These are phyloP conservation scores for Pelargonium nanum DNA, from an alignment of 345 rosid species.

Conservation along the genomic window DNA sequence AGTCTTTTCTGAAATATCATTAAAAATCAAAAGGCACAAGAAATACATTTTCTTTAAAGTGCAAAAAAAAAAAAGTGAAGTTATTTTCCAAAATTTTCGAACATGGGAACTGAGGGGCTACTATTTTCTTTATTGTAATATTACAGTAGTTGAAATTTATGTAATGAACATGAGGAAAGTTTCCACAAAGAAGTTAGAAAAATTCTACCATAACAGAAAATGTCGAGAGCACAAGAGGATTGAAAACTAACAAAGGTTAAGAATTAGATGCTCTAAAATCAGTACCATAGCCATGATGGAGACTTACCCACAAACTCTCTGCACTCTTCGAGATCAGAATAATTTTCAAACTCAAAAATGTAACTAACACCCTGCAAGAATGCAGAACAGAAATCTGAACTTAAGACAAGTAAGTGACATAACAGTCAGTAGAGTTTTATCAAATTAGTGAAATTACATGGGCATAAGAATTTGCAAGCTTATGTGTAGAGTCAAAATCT, in stretches of 20 bases:
- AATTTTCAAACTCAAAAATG: conserved; percentile 83
- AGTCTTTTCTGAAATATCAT: too few species aligned
- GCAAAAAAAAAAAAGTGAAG: too few species aligned
- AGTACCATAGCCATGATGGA: conserved; percentile 1
- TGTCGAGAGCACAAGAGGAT: neutral
- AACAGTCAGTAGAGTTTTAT: neutral
- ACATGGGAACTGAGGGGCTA: too few species aligned
- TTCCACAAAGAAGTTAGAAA: neutral
- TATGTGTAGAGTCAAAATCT: neutral
- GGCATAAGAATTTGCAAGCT: too few species aligned
- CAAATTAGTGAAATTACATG: too few species aligned
- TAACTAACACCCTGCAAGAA: conserved; percentile 50
- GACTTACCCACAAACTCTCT: conserved; percentile 74
- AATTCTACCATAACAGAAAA: neutral
- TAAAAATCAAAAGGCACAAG: too few species aligned
- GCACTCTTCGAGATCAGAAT: conserved; percentile 63
- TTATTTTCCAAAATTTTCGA: too few species aligned
- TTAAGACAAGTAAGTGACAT: neutral
- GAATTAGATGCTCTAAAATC: neutral
- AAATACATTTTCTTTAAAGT: too few species aligned
- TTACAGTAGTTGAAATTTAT: neutral
- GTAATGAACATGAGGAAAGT: neutral
- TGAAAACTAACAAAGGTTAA: neutral
- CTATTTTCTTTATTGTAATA: too few species aligned
- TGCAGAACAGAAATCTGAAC: neutral